Percentiles rank a stretch among this genome's conserved stretches.
These are phyloP conservation scores for Colletotrichum eremochloae DNA, from an alignment of 2,329 filamentous ascomycete species.

Conservation along the genomic window DNA sequence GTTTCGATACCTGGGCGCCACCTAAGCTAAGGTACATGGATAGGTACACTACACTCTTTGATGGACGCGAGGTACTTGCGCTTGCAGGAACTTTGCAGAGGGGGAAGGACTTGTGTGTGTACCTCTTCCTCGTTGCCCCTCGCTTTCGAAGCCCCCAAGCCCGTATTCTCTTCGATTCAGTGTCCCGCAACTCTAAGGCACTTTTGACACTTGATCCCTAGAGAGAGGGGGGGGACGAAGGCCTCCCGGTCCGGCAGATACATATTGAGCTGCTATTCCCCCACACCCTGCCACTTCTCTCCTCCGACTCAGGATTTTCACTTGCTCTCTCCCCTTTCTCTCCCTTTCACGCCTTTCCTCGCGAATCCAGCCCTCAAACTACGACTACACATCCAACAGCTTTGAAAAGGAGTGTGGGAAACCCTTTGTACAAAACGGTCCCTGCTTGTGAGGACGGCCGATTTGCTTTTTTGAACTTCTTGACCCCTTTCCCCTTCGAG, in stretches of 20 bases:
- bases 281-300: constrained; percentile 27
- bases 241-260: constrained; percentile 42
- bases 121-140: constrained; percentile 16
- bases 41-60: constrained; percentile 1
- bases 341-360: constrained; percentile 21
- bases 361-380: constrained; percentile 16
- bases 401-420: constrained; percentile 10
- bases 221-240: constrained; percentile 18
- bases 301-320: constrained; percentile 37
- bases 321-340: constrained; percentile 24
- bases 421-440: background rate
- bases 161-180: constrained; percentile 31
- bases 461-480: constrained; percentile 14
- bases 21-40: too few relatives aligned
- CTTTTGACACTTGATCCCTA: constrained; percentile 11
- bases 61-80: constrained; percentile 2
- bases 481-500: constrained; percentile 5
- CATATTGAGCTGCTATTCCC: constrained; percentile 41
- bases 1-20: background rate
- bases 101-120: constrained; percentile 14
- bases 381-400: background rate
- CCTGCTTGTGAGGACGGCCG: constrained; percentile 14
- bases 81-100: constrained; percentile 33
- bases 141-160: background rate
- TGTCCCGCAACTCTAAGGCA: constrained; percentile 19